Base-by-base conservation (phyloP, 805 yeast species). In the Naumovozyma castellii region DNA sequence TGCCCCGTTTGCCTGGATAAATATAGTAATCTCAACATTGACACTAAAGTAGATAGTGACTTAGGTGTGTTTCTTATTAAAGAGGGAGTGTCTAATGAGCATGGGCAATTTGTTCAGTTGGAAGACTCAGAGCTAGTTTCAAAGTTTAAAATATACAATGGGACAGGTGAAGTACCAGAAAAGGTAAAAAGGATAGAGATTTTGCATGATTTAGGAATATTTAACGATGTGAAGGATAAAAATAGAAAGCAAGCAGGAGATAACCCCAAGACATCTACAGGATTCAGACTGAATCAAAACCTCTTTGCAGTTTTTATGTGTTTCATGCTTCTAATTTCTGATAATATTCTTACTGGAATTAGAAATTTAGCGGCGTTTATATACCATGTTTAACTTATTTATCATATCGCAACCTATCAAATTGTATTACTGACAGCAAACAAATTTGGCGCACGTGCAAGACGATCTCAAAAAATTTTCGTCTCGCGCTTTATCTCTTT, bases 31-130 rank as follows among this genome's bases (percentile, higher is more conserved):
- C 48, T 74, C 32, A 69, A 68, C 22, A 51, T 67, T 3, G 53
- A 68, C 0, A 51, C 51, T 6, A 66, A 60, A 18, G 64, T 68
- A 12, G 62, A 69, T 8, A 61, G 54, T 5, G 71, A 72, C 0
- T 48, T 66, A 63, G 76, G 73, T 1, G 55, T 59, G 4, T 63
- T 61, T 0, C 53, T 78, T 37, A 68, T 80, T 32, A 61, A 63
- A 20, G 53, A 51, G 8, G 84, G 85, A 1, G 78, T 73, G 3
- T 54, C 62, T 5, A 66, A 62, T 0, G 51, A 57, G 8, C 59
- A 53, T 35, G 90, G 90, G 0, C 59, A 60, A 42, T 78, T 58
- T 51, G 71, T 78, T 6, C 50, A 63, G 3, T 53, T 81, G 6
- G 43, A 61, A 2, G 67, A 64, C 6, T 51, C 59, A 0, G 78